These are phyloP conservation scores for Beauveria rudraprayagi DNA, from an alignment of 2,329 filamentous ascomycete genomes.

Conservation along the genomic window DNA sequence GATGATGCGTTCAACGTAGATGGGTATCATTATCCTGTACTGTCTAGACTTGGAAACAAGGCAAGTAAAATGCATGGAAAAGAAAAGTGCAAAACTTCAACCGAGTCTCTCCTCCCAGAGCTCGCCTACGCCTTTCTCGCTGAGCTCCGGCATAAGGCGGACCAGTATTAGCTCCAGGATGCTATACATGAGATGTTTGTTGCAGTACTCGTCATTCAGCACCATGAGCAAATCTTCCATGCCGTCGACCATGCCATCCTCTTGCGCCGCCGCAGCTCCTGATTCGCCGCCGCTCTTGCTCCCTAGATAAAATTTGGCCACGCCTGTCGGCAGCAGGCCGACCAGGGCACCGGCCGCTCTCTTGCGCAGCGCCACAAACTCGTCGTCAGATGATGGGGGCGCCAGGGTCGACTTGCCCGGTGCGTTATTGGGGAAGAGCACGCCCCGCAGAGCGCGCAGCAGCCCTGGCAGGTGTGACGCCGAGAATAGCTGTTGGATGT, in stretches of 20 bases:
- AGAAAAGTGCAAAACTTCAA: conserved; percentile 5
- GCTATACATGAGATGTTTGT: conserved; percentile 82
- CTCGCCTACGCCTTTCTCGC: conserved; percentile 61
- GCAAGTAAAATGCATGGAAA: not conserved
- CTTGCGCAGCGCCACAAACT: conserved; percentile 53
- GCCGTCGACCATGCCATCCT: conserved; percentile 44
- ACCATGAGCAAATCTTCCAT: conserved; percentile 63
- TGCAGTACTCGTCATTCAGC: conserved; percentile 77
- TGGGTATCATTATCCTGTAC: not conserved
- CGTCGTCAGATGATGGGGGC: conserved; percentile 52
- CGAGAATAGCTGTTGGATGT: conserved; percentile 51
- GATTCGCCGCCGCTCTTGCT: conserved; percentile 20
- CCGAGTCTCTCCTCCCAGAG: conserved; percentile 65
- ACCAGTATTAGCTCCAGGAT: conserved; percentile 77
- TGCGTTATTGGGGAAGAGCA: conserved; percentile 80
- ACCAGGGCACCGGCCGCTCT: conserved; percentile 56
- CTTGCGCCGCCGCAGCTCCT: conserved; percentile 23
- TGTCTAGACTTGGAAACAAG: not conserved
- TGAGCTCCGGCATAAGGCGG: conserved; percentile 75
- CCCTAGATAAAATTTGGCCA: conserved; percentile 45
- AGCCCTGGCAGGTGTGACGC: conserved; percentile 56
- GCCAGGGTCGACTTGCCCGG: conserved; percentile 56
- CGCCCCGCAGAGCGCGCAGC: conserved; percentile 63
- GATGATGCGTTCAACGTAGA: not conserved
- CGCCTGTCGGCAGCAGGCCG: conserved; percentile 38